phyloP scores from a whole-genome alignment of 2,329 filamentous ascomycete species.

The Aspergillus sp. region DNA sequence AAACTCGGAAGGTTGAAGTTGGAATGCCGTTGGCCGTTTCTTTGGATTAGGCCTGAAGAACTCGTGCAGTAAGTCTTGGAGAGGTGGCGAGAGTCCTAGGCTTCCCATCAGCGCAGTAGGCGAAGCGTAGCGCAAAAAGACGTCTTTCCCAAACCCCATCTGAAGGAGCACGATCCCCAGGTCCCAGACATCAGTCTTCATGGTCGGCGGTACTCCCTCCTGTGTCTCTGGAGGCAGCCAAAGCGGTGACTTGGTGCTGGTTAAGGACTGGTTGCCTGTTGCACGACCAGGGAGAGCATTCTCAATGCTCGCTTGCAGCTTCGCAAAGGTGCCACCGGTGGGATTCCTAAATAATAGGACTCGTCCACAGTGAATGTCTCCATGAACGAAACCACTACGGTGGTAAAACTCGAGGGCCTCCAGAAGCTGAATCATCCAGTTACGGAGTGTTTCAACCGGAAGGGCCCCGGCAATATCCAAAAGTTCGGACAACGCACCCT shows the following conservation, averaged over 20 bases:
- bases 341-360: slow-evolving; percentile 64
- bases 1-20: slow-evolving; percentile 48
- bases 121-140: slow-evolving; percentile 67
- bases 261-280: slow-evolving; percentile 21
- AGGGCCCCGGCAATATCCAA: slow-evolving; percentile 69
- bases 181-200: slow-evolving; percentile 89
- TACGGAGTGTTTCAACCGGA: slow-evolving; percentile 64
- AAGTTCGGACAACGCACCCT: slow-evolving; percentile 72
- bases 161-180: slow-evolving; percentile 85
- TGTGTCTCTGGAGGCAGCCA: slow-evolving; percentile 73
- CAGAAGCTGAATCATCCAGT: slow-evolving; percentile 85
- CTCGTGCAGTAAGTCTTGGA: slow-evolving; percentile 70
- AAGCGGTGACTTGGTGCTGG: slow-evolving; percentile 64
- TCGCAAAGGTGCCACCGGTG: slow-evolving; percentile 58
- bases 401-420: slow-evolving; percentile 84
- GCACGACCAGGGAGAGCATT: slow-evolving; percentile 44
- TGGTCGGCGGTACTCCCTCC: slow-evolving; percentile 47
- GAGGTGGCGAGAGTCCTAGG: slow-evolving; percentile 60
- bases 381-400: slow-evolving; percentile 72
- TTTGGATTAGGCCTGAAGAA: slow-evolving; percentile 80
- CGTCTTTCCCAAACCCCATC: slow-evolving; percentile 81
- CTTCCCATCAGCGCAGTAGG: slow-evolving; percentile 64
- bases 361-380: slow-evolving; percentile 70
- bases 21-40: slow-evolving; percentile 75
- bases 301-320: slow-evolving; percentile 42